Conservation (phyloP, 495 filamentous ascomycete genomes). For the Daldinia childiae region DNA sequence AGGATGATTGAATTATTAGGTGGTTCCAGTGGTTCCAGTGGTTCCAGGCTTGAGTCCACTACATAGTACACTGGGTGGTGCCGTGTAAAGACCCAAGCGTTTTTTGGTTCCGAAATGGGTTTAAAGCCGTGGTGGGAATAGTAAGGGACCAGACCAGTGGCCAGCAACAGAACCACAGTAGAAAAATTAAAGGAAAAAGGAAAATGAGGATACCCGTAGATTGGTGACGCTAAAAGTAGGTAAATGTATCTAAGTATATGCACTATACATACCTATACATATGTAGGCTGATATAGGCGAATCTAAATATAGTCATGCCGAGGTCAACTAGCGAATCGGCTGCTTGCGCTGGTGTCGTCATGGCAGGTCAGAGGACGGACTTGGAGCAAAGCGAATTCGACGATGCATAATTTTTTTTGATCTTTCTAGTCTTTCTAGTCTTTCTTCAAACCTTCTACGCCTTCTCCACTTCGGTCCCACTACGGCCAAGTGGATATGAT, state of each 20-base stretch:
- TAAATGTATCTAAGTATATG: no score
- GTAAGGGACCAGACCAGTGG: constrained; percentile 1
- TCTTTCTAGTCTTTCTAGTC: constrained; percentile 35
- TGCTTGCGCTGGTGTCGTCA: constrained; percentile 44
- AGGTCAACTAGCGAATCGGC: constrained; percentile 35
- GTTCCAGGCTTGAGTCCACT: constrained; percentile 23
- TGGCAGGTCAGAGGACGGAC: constrained; percentile 19
- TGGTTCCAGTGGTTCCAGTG: background rate
- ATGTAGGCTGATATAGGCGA: background rate
- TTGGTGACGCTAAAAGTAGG: constrained; percentile 17
- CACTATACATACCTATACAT: no score
- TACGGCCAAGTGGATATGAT: constrained; percentile 33
- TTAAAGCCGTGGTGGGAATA: constrained; percentile 14
- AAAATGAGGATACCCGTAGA: constrained; percentile 20
- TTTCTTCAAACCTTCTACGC: constrained; percentile 40
- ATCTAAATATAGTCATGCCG: constrained; percentile 42
- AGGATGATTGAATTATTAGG: background rate
- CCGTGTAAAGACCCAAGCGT: constrained; percentile 1
- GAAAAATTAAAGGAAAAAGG: constrained; percentile 12
- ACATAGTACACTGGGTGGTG: constrained; percentile 3
- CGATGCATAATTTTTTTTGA: background rate
- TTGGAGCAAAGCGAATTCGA: constrained; percentile 4
- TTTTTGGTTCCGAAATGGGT: constrained; percentile 14
- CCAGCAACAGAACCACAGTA: background rate
- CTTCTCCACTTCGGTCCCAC: constrained; percentile 39